Evolutionary conservation across 1,139 yeast species (phyloP).

Genomic region (Nakaseomyces uthaithaninus): DNA sequence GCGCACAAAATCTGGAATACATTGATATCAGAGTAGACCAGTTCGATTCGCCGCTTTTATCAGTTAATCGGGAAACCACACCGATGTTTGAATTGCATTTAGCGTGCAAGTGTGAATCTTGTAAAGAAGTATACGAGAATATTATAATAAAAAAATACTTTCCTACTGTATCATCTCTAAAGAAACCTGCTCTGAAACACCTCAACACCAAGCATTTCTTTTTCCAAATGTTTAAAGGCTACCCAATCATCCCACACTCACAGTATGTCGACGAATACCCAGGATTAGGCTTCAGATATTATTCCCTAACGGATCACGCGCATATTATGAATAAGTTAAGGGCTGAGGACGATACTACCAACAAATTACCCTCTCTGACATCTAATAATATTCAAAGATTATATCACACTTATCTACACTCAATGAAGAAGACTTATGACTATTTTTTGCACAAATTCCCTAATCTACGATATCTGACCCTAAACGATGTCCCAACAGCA

Average conservation of each 20-base stretch:
- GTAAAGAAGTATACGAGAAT: slow-evolving; percentile 19
- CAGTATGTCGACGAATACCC: slow-evolving; percentile 22
- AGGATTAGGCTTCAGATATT: slow-evolving; percentile 22
- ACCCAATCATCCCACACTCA: slow-evolving; percentile 28
- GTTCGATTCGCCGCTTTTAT: slow-evolving; percentile 18
- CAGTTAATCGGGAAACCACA: slow-evolving; percentile 18
- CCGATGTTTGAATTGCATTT: slow-evolving; percentile 19
- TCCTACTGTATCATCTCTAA: slow-evolving; percentile 18
- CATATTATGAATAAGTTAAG: slow-evolving; percentile 14
- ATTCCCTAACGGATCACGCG: slow-evolving; percentile 20
- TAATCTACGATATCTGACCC: slow-evolving; percentile 18
- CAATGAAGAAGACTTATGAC: slow-evolving; percentile 25
- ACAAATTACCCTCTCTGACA: slow-evolving; percentile 11
- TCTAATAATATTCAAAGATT: slow-evolving; percentile 19
- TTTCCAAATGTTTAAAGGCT: slow-evolving; percentile 23
- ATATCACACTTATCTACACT: slow-evolving; percentile 27
- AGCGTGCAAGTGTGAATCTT: slow-evolving; percentile 24
- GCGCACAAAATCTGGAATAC: slow-evolving; percentile 18
- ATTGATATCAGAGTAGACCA: slow-evolving; percentile 23
- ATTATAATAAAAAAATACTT: slow-evolving; percentile 22
- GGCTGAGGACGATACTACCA: slow-evolving; percentile 8
- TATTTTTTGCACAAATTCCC: slow-evolving; percentile 22
- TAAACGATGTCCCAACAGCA: slow-evolving; percentile 29
- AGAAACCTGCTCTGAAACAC: slow-evolving; percentile 18
- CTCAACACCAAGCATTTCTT: slow-evolving; percentile 21